Base-by-base conservation (phyloP, 2,329 filamentous ascomycete genomes). In the Hypoxylon sp. region DNA sequence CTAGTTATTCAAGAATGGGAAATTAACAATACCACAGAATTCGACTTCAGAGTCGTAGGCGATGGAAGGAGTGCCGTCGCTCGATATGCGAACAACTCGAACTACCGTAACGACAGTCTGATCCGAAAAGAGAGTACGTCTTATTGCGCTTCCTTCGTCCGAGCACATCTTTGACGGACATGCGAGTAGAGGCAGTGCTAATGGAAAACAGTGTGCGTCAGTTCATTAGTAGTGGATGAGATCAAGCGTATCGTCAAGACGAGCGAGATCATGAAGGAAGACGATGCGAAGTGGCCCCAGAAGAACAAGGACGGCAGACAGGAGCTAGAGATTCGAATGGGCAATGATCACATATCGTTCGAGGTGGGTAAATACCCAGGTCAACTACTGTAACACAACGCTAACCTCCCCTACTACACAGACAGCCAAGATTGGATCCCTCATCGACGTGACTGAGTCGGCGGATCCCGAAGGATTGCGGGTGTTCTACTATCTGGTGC, bases 261-360 rank as follows among this genome's bases (percentile, higher is more conserved):
- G 37, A 98, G 94, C 82, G 96, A 99, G 80, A 98, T 99, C 76
- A 90, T 97, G 85, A 98, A 98, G 84, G 96, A 99, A 89, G 96
- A 99, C 78, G 96, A 99, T 80, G 92, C 91, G 27, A 98, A 98
- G 80, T 99, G 96, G 96, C 96, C 96, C 0, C 93, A 97, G 81
- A 99, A 98, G 88, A 99, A 99, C 84, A 98, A 98, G 83, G 96
- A 99, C 76, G 96, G 96, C 37, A 89, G 95, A 71, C 96, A 99
- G 80, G 96, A 99, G 82, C 86, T 99, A 52, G 96, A 99, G 81
- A 98, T 99, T 65, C 88, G 94, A 53, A 80, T 99, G 62, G 96
- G 95, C 46, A 96, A 92, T 76, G 96, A 99, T 71, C 95, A 98
- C 80, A 98, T 99, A 74, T 97, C 94, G 1, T 99, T 99, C 73